A percentile compares a stretch with the other conserved stretches of the same genome.
Conservation (phyloP, 306 rosid genomes). For the Erythrophleum fordii region DNA sequence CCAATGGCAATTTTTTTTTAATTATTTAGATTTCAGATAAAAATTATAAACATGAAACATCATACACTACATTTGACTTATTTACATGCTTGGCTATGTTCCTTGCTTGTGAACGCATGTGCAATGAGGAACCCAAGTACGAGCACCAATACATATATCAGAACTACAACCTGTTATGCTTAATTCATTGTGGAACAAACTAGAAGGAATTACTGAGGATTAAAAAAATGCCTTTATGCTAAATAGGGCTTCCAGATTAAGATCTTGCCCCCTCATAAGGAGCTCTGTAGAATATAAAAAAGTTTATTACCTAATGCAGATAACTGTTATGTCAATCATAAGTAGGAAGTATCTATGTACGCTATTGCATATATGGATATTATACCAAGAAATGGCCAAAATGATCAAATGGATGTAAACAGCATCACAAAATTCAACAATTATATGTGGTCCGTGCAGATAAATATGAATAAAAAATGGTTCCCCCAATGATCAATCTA, state of each 20-base stretch:
- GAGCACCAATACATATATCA: slow-evolving; percentile 4
- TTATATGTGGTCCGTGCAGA: not conserved
- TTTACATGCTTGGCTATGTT: not conserved
- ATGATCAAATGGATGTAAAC: slow-evolving; percentile 17
- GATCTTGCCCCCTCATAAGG: not conserved
- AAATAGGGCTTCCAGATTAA: not conserved
- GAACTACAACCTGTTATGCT: slow-evolving; percentile 3
- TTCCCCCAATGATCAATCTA: not conserved
- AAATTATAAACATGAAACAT: not conserved
- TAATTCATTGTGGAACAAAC: slow-evolving; percentile 22
- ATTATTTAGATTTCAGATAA: slow-evolving; percentile 1
- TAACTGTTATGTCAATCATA: not conserved
- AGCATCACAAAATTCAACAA: slow-evolving; percentile 6
- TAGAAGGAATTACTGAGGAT: slow-evolving; percentile 15
- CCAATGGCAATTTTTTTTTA: not conserved
- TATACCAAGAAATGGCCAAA: slow-evolving; percentile 13
- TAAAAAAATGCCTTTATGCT: not conserved
- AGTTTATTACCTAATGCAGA: not conserved
- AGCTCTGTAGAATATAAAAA: not conserved
- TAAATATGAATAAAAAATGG: slow-evolving; percentile 31
- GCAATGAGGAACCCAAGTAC: slow-evolving; percentile 36
- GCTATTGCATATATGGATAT: not conserved
- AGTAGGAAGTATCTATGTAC: not conserved
- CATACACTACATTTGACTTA: not conserved
- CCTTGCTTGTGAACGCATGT: not conserved